Conservation (phyloP, 495 filamentous ascomycete genomes). For the Penicillium tannophilum region DNA sequence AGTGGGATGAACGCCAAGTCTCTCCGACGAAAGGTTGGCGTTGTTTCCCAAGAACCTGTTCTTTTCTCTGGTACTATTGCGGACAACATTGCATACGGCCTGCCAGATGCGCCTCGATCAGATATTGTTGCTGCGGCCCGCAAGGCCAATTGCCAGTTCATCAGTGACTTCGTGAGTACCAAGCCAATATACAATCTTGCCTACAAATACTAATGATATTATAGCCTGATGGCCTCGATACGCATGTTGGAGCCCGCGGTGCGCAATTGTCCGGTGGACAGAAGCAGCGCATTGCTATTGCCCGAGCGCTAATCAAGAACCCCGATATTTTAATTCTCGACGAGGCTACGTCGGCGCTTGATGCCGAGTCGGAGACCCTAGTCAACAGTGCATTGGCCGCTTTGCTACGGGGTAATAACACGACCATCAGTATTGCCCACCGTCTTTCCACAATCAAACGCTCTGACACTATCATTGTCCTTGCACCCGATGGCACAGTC, state of each 20-base stretch:
- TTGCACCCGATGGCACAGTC: conserved; percentile 79
- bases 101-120: conserved; percentile 71
- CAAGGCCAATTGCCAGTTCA: conserved; percentile 96
- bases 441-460: conserved; percentile 94
- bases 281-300: conserved; percentile 97
- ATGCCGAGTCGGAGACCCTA: conserved; percentile 96
- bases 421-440: conserved; percentile 96
- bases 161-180: conserved; percentile 78
- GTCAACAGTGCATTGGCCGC: conserved; percentile 86
- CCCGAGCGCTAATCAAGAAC: conserved; percentile 89
- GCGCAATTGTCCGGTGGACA: conserved; percentile 95
- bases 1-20: conserved; percentile 88
- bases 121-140: conserved; percentile 87
- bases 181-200: too few relatives aligned
- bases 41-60: conserved; percentile 94
- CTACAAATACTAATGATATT: conserved; percentile 16
- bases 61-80: conserved; percentile 95
- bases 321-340: conserved; percentile 96
- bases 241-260: conserved; percentile 86
- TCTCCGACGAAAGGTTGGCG: conserved; percentile 89
- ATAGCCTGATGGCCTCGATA: conserved; percentile 89
- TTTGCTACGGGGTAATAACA: conserved; percentile 82
- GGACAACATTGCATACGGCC: conserved; percentile 95
- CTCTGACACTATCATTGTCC: conserved; percentile 87
- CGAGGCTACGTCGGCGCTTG: conserved; percentile 90